These are phyloP conservation scores for Mycosarcoma mackinlayi DNA, from an alignment of 1,284 basidiomycete genomes.

Conservation along the genomic window DNA sequence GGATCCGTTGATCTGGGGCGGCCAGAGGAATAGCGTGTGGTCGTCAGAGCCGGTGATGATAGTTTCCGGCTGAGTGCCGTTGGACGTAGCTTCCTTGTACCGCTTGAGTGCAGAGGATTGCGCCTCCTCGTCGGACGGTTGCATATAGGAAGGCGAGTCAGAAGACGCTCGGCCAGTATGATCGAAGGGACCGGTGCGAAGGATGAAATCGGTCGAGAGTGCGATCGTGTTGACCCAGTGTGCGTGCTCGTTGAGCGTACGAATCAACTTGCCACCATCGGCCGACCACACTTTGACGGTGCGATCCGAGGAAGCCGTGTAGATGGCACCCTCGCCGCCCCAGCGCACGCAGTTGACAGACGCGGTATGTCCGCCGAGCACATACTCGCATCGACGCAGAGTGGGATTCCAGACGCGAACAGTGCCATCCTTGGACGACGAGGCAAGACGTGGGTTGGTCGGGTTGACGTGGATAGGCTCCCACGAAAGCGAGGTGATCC, in stretches of 20 bases:
- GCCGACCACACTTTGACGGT: slow-evolving; percentile 95
- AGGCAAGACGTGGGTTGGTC: slow-evolving; percentile 77
- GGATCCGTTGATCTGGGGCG: slow-evolving; percentile 54
- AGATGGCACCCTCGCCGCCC: slow-evolving; percentile 76
- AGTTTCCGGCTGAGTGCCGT: slow-evolving; percentile 75
- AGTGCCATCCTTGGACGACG: slow-evolving; percentile 94
- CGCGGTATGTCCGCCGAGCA: slow-evolving; percentile 91
- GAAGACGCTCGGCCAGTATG: slow-evolving; percentile 72
- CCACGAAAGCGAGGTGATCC: slow-evolving; percentile 96
- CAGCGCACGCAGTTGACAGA: slow-evolving; percentile 95
- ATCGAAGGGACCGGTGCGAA: slow-evolving; percentile 94
- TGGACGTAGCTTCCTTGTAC: slow-evolving; percentile 81
- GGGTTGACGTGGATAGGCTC: slow-evolving; percentile 82
- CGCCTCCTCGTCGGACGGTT: slow-evolving; percentile 26
- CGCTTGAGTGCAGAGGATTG: slow-evolving; percentile 69
- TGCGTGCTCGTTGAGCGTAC: slow-evolving; percentile 89
- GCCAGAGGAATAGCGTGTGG: slow-evolving; percentile 76
- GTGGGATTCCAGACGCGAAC: slow-evolving; percentile 90
- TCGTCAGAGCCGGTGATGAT: slow-evolving; percentile 89
- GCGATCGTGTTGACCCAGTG: slow-evolving; percentile 99
- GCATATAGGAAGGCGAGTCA: slow-evolving; percentile 28
- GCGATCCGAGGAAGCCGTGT: slow-evolving; percentile 92
- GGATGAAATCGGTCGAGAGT: slow-evolving; percentile 91
- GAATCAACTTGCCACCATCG: slow-evolving; percentile 74
- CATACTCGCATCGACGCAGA: slow-evolving; percentile 80